phyloP scores from a whole-genome alignment of 176 grass and related monocot genomes.

The Secale cereale region DNA sequence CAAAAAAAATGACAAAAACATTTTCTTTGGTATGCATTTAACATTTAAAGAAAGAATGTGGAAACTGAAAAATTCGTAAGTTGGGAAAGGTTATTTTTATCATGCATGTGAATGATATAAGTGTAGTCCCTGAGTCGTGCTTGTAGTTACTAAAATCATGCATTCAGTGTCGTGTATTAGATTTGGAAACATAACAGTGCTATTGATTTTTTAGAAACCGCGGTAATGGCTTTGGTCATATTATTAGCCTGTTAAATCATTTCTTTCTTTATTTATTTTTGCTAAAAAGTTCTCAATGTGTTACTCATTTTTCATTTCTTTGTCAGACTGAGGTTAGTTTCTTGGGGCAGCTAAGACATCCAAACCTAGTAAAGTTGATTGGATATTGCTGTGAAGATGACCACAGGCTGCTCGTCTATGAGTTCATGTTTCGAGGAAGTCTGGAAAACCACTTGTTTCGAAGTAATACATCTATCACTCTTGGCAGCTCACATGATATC shows the following conservation, averaged over 20 bases:
- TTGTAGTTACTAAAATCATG: background rate
- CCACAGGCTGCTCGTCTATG: slow-evolving; percentile 93
- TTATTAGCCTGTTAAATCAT: background rate
- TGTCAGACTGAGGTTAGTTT: slow-evolving; percentile 91
- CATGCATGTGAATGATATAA: background rate
- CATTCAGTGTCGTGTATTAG: background rate
- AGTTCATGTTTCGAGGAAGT: slow-evolving; percentile 99
- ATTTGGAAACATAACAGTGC: background rate
- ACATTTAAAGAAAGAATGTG: background rate
- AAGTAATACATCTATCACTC: slow-evolving; percentile 57
- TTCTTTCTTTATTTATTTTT: background rate
- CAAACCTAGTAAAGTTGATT: slow-evolving; percentile 97
- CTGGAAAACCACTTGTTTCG: slow-evolving; percentile 98
- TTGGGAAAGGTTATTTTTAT: background rate
- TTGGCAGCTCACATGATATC: background rate
- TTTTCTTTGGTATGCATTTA: background rate
- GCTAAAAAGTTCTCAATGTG: background rate
- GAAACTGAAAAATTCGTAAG: background rate
- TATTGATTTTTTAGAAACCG: background rate
- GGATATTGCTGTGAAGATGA: slow-evolving; percentile 99
- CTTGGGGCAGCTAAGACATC: slow-evolving; percentile 94
- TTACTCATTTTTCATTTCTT: slow-evolving; percentile 32
- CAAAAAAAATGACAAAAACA: background rate
- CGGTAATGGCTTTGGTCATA: background rate
- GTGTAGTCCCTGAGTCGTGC: background rate